Conservation (phyloP, 108 stramenopile species). For the Cyclotella atomus region DNA sequence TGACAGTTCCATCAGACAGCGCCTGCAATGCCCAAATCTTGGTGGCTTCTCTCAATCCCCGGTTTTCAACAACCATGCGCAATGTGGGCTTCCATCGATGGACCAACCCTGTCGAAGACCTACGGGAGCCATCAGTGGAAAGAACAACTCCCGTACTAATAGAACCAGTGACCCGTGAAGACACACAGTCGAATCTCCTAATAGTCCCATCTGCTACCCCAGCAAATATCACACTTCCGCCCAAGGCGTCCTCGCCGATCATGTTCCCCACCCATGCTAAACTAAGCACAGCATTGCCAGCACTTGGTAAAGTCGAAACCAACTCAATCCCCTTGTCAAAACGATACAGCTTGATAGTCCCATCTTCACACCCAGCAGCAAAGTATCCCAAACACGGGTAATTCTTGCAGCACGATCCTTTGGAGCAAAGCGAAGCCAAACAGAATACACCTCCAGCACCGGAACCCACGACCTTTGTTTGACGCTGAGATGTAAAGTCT, state of each 20-base stretch:
- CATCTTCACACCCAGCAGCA: constrained; percentile 71
- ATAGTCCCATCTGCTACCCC: constrained; percentile 94
- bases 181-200: constrained; percentile 66
- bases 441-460: constrained; percentile 74
- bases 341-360: constrained; percentile 83
- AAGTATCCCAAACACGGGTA: constrained; percentile 48
- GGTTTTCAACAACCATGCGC: constrained; percentile 89
- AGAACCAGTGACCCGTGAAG: constrained; percentile 32
- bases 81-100: constrained; percentile 57
- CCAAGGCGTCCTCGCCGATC: constrained; percentile 25
- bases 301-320: constrained; percentile 74
- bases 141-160: constrained; percentile 47
- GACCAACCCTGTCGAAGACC: constrained; percentile 39
- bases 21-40: constrained; percentile 87
- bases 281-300: constrained; percentile 80
- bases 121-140: constrained; percentile 1
- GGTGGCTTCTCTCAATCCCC: constrained; percentile 69
- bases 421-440: background rate
- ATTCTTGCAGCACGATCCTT: background rate
- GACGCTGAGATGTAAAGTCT: constrained; percentile 62
- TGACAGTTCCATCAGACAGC: constrained; percentile 80
- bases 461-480: constrained; percentile 59
- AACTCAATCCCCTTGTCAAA: constrained; percentile 50
- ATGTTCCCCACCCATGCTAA: constrained; percentile 69
- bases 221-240: constrained; percentile 80